Evolutionary conservation across 2,329 filamentous ascomycete genomes (phyloP).

Genomic region (Microcyclosporella mali): DNA sequence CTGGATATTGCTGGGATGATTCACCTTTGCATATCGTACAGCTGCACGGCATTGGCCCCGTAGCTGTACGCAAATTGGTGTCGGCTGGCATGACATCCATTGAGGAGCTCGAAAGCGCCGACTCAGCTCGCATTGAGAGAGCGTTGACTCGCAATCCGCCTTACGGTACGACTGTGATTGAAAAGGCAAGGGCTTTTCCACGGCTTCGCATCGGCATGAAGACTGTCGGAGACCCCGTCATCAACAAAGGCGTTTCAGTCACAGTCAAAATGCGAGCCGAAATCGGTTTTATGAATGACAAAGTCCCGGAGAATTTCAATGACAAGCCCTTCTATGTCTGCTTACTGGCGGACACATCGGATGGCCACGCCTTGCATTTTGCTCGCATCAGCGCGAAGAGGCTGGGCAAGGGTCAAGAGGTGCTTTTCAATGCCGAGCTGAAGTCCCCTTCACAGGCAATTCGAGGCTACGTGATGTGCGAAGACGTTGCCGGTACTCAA

Average conservation of each 20-base stretch:
- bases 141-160: constrained; percentile 74
- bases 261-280: constrained; percentile 59
- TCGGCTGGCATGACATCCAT: constrained; percentile 66
- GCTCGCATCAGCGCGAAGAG: constrained; percentile 57
- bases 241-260: constrained; percentile 40
- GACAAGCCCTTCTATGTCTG: constrained; percentile 62
- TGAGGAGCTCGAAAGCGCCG: constrained; percentile 59
- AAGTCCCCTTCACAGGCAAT: constrained; percentile 52
- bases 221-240: constrained; percentile 39
- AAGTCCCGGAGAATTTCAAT: constrained; percentile 55
- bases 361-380: constrained; percentile 65
- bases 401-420: constrained; percentile 55
- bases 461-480: constrained; percentile 69
- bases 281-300: constrained; percentile 66
- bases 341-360: constrained; percentile 65
- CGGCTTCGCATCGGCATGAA: constrained; percentile 53
- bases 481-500: constrained; percentile 65
- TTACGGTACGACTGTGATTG: constrained; percentile 66
- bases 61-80: constrained; percentile 67
- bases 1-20: constrained; percentile 74
- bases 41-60: constrained; percentile 69
- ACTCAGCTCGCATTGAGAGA: constrained; percentile 68
- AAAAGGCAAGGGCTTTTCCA: constrained; percentile 65
- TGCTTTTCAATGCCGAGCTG: constrained; percentile 55
- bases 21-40: constrained; percentile 76